Evolutionary conservation across 116 monocot species (phyloP).

Genomic region (Cymodocea nodosa): DNA sequence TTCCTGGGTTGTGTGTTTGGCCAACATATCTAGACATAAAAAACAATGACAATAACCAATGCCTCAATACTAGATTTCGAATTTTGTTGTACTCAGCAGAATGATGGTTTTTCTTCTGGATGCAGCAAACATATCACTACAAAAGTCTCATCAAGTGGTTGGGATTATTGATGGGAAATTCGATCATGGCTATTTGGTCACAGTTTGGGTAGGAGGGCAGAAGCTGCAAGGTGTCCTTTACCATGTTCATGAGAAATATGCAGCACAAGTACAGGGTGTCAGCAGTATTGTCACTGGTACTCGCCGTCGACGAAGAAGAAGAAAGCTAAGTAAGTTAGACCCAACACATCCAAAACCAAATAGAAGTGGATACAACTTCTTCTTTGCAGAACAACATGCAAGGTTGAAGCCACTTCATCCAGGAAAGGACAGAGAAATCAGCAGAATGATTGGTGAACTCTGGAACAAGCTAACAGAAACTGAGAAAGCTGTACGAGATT

Average conservation of each 20-base stretch:
- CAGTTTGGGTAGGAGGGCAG: slow-evolving; percentile 32
- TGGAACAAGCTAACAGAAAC: slow-evolving; percentile 73
- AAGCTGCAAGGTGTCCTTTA: slow-evolving; percentile 58
- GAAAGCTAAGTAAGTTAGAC: slow-evolving; percentile 51
- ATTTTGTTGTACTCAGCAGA: no score
- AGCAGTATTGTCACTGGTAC: not conserved
- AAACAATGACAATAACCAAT: no score
- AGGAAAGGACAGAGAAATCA: slow-evolving; percentile 68
- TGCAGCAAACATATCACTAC: slow-evolving; percentile 12
- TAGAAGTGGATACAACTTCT: slow-evolving; percentile 81
- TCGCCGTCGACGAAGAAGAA: slow-evolving; percentile 43
- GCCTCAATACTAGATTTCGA: no score
- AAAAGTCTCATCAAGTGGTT: slow-evolving; percentile 20
- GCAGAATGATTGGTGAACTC: slow-evolving; percentile 69
- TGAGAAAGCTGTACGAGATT: slow-evolving; percentile 61
- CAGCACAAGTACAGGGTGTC: slow-evolving; percentile 7
- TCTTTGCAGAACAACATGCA: slow-evolving; percentile 80
- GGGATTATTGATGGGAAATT: slow-evolving; percentile 79
- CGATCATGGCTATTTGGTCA: slow-evolving; percentile 72
- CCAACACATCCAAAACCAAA: slow-evolving; percentile 80
- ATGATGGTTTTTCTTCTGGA: not conserved
- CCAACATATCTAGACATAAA: no score
- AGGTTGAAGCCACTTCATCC: slow-evolving; percentile 51
- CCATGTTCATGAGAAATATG: slow-evolving; percentile 22
- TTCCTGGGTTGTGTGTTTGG: not conserved